Conservation (phyloP, 192 early-diverging fungal species). For the Mortierella claussenii region DNA sequence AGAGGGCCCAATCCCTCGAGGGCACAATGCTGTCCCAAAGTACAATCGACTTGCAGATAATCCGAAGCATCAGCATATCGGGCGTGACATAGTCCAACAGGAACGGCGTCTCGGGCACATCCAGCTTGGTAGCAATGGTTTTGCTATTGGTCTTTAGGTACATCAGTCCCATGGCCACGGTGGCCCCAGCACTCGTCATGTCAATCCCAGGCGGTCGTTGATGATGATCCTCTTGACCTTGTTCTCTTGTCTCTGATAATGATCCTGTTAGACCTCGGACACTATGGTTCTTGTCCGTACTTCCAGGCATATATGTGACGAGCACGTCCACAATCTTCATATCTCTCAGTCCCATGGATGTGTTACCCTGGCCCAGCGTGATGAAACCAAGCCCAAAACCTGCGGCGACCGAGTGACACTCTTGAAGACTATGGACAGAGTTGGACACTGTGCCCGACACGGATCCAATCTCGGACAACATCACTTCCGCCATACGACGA, state of each 20-base stretch:
- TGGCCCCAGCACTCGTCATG: slow-evolving; percentile 69
- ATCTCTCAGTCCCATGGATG: slow-evolving; percentile 61
- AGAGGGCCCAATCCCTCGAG: slow-evolving; percentile 70
- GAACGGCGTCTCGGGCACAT: slow-evolving; percentile 63
- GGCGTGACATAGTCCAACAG: slow-evolving; percentile 78
- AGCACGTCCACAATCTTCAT: slow-evolving; percentile 68
- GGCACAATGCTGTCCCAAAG: slow-evolving; percentile 78
- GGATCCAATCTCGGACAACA: slow-evolving; percentile 75
- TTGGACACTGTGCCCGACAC: slow-evolving; percentile 23
- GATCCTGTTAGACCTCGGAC: not conserved
- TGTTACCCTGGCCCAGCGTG: slow-evolving; percentile 72
- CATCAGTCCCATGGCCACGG: slow-evolving; percentile 85
- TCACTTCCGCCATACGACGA: slow-evolving; percentile 76
- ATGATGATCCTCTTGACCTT: too few species aligned
- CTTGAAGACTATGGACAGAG: slow-evolving; percentile 50
- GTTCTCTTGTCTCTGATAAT: too few species aligned
- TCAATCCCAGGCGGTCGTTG: slow-evolving; percentile 55
- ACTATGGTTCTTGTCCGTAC: slow-evolving; percentile 28
- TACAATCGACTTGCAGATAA: slow-evolving; percentile 77
- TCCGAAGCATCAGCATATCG: slow-evolving; percentile 75
- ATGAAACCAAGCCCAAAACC: slow-evolving; percentile 90
- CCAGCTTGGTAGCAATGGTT: slow-evolving; percentile 71
- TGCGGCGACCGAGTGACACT: slow-evolving; percentile 78
- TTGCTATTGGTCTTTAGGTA: slow-evolving; percentile 84
- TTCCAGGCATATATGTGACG: slow-evolving; percentile 65